phyloP scores from a whole-genome alignment of 106 monocot genomes.

The Dendrobium officinale region DNA sequence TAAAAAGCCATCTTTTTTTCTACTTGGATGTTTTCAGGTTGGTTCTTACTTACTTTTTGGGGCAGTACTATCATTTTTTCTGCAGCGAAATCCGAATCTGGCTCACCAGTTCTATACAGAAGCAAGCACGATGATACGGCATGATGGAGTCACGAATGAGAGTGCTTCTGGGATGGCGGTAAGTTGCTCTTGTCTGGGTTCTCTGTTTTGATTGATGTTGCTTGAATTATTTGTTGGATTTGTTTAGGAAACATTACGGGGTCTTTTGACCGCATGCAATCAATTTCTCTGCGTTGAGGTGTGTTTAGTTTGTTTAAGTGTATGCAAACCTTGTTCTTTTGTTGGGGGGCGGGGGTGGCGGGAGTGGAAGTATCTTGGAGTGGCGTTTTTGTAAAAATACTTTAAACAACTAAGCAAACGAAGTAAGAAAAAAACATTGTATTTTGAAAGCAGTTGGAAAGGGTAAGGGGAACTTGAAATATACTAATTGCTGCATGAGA shows the following conservation, averaged over 20 bases:
- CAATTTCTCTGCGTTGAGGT: background rate
- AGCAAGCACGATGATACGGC: slow-evolving; percentile 38
- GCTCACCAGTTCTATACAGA: slow-evolving; percentile 61
- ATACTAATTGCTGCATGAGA: too few species aligned
- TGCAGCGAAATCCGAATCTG: slow-evolving; percentile 38
- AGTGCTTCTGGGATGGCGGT: slow-evolving; percentile 36
- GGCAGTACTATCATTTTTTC: slow-evolving; percentile 54
- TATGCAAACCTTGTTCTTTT: background rate
- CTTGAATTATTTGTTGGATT: background rate
- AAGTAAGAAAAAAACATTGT: too few species aligned
- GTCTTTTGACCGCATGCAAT: background rate
- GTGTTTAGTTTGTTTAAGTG: background rate
- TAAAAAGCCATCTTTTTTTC: background rate
- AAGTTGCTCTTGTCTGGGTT: slow-evolving; percentile 2
- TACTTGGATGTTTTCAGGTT: slow-evolving; percentile 32
- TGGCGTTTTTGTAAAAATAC: too few species aligned
- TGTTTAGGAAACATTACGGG: background rate
- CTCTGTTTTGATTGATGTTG: background rate
- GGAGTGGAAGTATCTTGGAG: too few species aligned
- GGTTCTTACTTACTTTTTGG: slow-evolving; percentile 47
- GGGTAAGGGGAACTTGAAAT: too few species aligned
- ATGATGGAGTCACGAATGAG: slow-evolving; percentile 35
- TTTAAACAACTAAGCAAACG: too few species aligned
- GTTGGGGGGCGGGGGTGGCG: too few species aligned
- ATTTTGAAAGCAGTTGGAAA: too few species aligned